These are phyloP conservation scores for Gastrolobium bilobum DNA, from an alignment of 306 rosid species.

Conservation along the genomic window DNA sequence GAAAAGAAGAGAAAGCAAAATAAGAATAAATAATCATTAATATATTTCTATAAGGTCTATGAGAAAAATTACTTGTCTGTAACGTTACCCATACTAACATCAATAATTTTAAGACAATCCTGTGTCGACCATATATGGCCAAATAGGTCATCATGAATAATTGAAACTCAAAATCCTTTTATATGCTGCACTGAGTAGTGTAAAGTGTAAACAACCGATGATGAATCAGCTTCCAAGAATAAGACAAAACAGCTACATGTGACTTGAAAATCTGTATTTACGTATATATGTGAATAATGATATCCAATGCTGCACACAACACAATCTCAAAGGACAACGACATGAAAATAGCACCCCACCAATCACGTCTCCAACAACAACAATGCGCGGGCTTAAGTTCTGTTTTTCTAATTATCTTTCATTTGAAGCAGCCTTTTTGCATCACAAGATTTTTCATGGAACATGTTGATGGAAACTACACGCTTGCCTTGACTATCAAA, in stretches of 20 bases:
- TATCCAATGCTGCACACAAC: too few species aligned
- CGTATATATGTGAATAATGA: background rate
- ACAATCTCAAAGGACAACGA: background rate
- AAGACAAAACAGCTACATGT: background rate
- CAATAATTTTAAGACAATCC: too few species aligned
- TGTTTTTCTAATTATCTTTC: background rate
- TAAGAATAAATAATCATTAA: too few species aligned
- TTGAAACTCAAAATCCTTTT: background rate
- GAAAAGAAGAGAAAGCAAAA: too few species aligned
- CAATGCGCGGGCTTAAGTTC: background rate
- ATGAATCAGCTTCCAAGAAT: background rate
- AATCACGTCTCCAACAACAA: background rate
- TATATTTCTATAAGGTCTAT: too few species aligned
- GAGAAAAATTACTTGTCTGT: too few species aligned
- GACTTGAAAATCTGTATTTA: background rate
- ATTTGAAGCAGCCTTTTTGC: too few species aligned
- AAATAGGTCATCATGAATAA: too few species aligned
- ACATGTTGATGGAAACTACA: constrained; percentile 16
- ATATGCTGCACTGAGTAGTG: background rate
- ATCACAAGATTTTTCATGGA: background rate
- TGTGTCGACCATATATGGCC: too few species aligned
- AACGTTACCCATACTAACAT: too few species aligned
- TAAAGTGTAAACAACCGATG: background rate
- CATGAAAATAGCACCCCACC: too few species aligned
- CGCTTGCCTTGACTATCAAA: background rate